A percentile compares a stretch with the other conserved stretches of the same genome.
These are phyloP conservation scores for Tricholoma matsutake DNA, from an alignment of 768 basidiomycete genomes.

Conservation along the genomic window DNA sequence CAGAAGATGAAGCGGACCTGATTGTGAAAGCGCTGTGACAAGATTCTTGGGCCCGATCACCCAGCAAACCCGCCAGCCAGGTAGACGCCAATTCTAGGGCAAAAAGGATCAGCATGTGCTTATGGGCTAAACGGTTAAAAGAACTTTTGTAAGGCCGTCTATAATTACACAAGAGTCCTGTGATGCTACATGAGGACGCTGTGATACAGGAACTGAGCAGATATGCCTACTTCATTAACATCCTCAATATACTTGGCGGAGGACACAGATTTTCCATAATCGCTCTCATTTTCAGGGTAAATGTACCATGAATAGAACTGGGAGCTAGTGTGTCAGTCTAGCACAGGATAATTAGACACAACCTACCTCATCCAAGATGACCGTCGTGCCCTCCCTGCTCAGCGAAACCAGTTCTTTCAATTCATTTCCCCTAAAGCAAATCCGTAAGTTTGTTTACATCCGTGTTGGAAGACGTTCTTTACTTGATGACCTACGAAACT, in stretches of 20 bases:
- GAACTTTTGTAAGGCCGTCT: conserved; percentile 88
- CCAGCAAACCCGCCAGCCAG: conserved; percentile 95
- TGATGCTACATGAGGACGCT: not conserved
- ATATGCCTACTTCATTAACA: conserved; percentile 59
- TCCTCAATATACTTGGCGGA: conserved; percentile 84
- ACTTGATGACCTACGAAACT: conserved; percentile 48
- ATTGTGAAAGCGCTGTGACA: conserved; percentile 88
- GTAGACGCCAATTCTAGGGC: conserved; percentile 87
- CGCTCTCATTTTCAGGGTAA: conserved; percentile 74
- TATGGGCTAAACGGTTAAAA: not conserved
- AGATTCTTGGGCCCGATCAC: conserved; percentile 89
- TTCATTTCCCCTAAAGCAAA: conserved; percentile 59
- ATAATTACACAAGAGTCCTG: conserved; percentile 82
- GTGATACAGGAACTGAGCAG: not conserved
- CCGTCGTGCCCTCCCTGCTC: conserved; percentile 73
- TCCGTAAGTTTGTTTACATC: conserved; percentile 1
- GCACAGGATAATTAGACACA: not conserved
- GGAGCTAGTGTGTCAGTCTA: conserved; percentile 5
- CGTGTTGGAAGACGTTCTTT: conserved; percentile 6
- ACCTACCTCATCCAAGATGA: conserved; percentile 79
- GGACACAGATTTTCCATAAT: conserved; percentile 75
- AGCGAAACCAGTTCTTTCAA: conserved; percentile 76
- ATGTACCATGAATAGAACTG: conserved; percentile 97
- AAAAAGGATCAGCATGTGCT: not conserved
- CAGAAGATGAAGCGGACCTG: conserved; percentile 39